phyloP scores from a whole-genome alignment of 768 basidiomycete genomes.

The Neoboletus subvelutipes region DNA sequence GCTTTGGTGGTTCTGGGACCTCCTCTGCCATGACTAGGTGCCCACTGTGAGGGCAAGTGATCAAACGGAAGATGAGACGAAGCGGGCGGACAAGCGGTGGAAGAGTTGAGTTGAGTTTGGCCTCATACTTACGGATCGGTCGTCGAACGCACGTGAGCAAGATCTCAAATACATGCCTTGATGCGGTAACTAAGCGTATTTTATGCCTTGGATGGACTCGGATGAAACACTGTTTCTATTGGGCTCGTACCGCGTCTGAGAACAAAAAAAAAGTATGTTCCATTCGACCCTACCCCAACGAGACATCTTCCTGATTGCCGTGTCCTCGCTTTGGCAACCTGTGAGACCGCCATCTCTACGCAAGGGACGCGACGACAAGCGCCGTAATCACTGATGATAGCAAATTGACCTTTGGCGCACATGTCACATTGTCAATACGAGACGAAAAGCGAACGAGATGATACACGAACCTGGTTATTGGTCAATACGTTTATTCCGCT shows the following conservation, averaged over 20 bases:
- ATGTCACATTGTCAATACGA: slow-evolving; percentile 2
- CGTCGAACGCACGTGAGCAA: slow-evolving; percentile 19
- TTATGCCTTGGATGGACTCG: neutral
- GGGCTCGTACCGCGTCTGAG: neutral
- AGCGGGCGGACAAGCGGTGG: neutral
- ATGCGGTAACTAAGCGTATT: slow-evolving; percentile 21
- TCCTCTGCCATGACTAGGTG: slow-evolving; percentile 23
- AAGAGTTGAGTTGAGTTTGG: slow-evolving; percentile 7
- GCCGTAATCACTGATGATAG: slow-evolving; percentile 43
- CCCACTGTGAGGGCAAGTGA: slow-evolving; percentile 3
- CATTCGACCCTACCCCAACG: neutral
- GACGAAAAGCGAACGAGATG: neutral
- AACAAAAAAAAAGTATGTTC: neutral
- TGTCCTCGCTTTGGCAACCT: neutral
- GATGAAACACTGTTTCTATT: neutral
- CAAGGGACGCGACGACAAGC: slow-evolving; percentile 35
- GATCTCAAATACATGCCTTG: slow-evolving; percentile 14
- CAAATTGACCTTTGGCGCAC: slow-evolving; percentile 40
- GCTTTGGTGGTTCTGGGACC: slow-evolving; percentile 34
- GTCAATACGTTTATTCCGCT: slow-evolving; percentile 67
- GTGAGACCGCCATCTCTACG: slow-evolving; percentile 17
- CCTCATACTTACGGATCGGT: slow-evolving; percentile 8
- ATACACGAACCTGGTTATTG: slow-evolving; percentile 72
- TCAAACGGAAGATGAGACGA: neutral
- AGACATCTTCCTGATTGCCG: neutral